These are phyloP conservation scores for Paraleonurus japonicus DNA, from an alignment of 257 asterid species.

Conservation along the genomic window DNA sequence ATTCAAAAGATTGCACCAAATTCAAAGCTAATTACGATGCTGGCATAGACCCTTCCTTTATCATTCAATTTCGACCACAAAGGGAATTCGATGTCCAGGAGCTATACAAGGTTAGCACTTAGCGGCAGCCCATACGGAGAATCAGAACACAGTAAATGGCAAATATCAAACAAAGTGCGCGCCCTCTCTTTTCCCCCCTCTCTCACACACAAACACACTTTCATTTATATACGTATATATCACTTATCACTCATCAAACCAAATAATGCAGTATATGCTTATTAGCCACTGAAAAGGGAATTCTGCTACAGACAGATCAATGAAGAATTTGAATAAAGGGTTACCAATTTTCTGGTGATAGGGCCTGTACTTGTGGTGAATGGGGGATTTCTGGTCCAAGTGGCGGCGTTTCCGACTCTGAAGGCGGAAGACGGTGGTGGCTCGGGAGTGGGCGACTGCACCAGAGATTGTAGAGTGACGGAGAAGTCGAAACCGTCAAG, in stretches of 20 bases:
- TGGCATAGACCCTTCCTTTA: not conserved
- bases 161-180: not conserved
- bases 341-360: not conserved
- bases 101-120: not conserved
- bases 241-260: not conserved
- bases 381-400: not conserved
- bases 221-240: too few relatives aligned
- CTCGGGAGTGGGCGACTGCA: constrained; percentile 11
- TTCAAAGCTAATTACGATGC: not conserved
- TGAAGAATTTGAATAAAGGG: not conserved
- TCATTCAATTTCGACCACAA: not conserved
- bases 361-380: not conserved
- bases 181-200: not conserved
- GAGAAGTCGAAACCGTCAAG: not conserved
- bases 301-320: not conserved
- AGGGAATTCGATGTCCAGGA: not conserved
- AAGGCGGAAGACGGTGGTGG: constrained; percentile 8
- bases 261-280: not conserved
- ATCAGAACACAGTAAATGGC: not conserved
- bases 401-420: not conserved
- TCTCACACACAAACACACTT: not conserved
- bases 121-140: not conserved
- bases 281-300: not conserved
- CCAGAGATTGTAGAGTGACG: not conserved
- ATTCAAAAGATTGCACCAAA: not conserved